These are phyloP conservation scores for Ascobolus immersus DNA, from an alignment of 495 filamentous ascomycete genomes.

Conservation along the genomic window DNA sequence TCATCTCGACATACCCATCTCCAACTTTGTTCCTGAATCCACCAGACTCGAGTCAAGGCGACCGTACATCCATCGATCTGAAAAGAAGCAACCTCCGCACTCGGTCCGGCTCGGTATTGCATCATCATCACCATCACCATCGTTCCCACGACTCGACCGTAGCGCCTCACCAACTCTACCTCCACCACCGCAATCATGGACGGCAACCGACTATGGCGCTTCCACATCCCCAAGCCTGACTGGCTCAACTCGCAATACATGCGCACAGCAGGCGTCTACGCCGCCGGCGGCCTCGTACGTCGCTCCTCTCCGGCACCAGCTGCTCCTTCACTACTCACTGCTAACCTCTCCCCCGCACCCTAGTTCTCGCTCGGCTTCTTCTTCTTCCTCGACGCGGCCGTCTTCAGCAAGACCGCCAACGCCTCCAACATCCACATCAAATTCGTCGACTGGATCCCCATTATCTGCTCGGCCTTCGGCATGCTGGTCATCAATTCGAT, in stretches of 20 bases:
- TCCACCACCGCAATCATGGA: no score
- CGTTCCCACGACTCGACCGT: no score
- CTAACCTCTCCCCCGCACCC: slow-evolving; percentile 8
- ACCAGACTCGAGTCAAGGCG: no score
- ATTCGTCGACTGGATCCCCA: slow-evolving; percentile 96
- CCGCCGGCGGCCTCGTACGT: slow-evolving; percentile 12
- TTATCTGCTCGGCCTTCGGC: slow-evolving; percentile 75
- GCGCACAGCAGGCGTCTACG: slow-evolving; percentile 14
- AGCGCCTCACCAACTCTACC: no score
- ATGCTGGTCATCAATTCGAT: slow-evolving; percentile 99
- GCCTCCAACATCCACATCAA: slow-evolving; percentile 63
- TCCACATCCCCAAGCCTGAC: slow-evolving; percentile 12
- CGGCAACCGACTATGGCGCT: slow-evolving; percentile 13
- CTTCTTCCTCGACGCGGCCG: slow-evolving; percentile 73
- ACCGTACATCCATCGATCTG: no score
- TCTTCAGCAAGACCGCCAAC: slow-evolving; percentile 65
- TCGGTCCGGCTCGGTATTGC: no score
- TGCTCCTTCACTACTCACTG: neutral
- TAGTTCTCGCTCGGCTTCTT: slow-evolving; percentile 96
- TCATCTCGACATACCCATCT: no score
- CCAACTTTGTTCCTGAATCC: no score
- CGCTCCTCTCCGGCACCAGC: neutral
- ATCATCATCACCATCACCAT: no score
- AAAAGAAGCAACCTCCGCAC: no score
- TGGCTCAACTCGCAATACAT: slow-evolving; percentile 6